Evolutionary conservation across 2,329 filamentous ascomycete species (phyloP).

Genomic region (Sclerotinia nivalis): DNA sequence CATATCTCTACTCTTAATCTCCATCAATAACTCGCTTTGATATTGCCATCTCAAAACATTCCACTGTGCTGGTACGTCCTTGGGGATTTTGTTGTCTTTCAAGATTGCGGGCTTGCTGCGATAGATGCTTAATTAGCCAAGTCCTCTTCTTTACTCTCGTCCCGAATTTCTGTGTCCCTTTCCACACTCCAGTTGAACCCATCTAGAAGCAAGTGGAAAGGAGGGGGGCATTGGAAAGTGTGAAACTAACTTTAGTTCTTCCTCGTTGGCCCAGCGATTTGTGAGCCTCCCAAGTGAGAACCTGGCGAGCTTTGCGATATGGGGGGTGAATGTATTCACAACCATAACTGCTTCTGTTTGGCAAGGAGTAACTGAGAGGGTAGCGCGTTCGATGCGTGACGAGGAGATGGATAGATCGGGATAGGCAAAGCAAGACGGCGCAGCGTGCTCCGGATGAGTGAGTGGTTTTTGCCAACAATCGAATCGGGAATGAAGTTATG

Average conservation of each 20-base stretch:
- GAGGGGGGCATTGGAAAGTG: too few species aligned
- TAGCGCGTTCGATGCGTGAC: neutral
- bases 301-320: conserved; percentile 17
- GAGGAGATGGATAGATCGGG: too few species aligned
- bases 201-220: neutral
- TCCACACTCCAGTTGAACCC: neutral
- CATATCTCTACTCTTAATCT: conserved; percentile 15
- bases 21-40: conserved; percentile 15
- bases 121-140: neutral
- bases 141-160: neutral
- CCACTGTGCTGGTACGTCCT: conserved; percentile 19
- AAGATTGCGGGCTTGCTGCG: conserved; percentile 17
- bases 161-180: too few species aligned
- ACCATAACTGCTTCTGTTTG: neutral
- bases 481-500: neutral
- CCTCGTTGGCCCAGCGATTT: conserved; percentile 21
- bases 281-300: conserved; percentile 20
- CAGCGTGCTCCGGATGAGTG: conserved; percentile 7
- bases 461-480: neutral
- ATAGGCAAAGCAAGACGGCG: neutral
- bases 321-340: conserved; percentile 3
- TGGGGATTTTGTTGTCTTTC: conserved; percentile 22
- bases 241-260: conserved; percentile 19
- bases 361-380: neutral
- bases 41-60: conserved; percentile 22